Evolutionary conservation across 768 basidiomycete species (phyloP).

Genomic region (Tulasnella sp.): DNA sequence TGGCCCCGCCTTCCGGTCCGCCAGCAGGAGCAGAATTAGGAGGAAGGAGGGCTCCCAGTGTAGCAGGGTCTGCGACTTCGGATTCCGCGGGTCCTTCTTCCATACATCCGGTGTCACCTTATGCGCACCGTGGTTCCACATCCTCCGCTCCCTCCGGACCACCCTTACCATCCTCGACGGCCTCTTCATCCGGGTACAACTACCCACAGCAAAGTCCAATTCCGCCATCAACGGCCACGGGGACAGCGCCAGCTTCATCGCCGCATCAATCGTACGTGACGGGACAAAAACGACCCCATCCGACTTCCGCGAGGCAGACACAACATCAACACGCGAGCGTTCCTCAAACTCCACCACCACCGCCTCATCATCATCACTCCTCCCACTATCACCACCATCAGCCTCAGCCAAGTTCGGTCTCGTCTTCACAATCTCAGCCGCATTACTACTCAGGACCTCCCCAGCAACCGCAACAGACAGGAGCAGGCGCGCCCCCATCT

Average conservation of each 20-base stretch:
- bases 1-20: neutral
- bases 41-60: neutral
- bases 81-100: neutral
- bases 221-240: neutral
- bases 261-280: neutral
- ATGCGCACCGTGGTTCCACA: neutral
- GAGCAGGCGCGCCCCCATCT: neutral
- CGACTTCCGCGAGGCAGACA: neutral
- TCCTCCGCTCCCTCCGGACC: neutral
- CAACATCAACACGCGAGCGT: neutral
- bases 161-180: neutral
- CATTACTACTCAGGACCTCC: neutral
- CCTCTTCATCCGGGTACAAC: neutral
- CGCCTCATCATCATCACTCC: neutral
- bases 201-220: neutral
- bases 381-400: neutral
- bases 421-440: slow-evolving; percentile 4
- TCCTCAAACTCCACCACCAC: neutral
- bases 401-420: neutral
- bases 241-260: neutral
- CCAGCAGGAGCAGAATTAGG: neutral
- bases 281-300: neutral
- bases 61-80: neutral
- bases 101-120: neutral
- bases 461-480: neutral